phyloP scores from a whole-genome alignment of 306 rosid species.

The Datisca glomerata region DNA sequence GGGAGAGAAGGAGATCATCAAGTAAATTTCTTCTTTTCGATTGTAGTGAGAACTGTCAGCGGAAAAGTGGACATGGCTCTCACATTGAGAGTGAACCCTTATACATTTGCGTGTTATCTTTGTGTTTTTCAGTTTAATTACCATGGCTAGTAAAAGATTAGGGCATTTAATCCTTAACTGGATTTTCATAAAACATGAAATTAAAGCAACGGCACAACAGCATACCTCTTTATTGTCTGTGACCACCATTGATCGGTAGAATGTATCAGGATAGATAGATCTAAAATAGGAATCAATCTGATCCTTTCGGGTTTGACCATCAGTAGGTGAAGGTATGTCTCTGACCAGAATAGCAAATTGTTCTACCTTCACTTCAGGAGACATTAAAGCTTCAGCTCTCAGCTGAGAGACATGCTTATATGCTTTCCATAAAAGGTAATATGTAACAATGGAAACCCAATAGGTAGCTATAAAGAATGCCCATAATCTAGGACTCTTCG shows the following conservation, averaged over 20 bases:
- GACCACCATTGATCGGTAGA: conserved; percentile 71
- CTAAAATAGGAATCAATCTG: conserved; percentile 60
- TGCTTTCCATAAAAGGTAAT: conserved; percentile 69
- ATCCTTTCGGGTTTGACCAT: conserved; percentile 60
- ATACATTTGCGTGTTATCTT: no score
- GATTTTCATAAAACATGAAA: no score
- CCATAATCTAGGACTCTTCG: conserved; percentile 56
- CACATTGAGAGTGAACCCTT: no score
- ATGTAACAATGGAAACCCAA: conserved; percentile 68
- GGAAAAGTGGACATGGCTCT: no score
- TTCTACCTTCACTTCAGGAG: conserved; percentile 56
- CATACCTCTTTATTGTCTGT: conserved; percentile 68
- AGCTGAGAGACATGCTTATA: conserved; percentile 51
- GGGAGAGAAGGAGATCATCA: no score
- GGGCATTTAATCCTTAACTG: no score
- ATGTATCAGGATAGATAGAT: conserved; percentile 55
- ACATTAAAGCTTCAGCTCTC: conserved; percentile 49
- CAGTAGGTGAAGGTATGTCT: conserved; percentile 62
- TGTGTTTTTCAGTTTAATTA: no score
- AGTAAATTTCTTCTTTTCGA: no score
- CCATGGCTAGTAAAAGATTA: no score
- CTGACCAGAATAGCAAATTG: conserved; percentile 78
- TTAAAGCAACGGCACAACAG: no score
- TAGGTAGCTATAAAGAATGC: conserved; percentile 57
- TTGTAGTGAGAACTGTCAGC: no score